Conservation (phyloP, 768 basidiomycete genomes). For the Naganishia onofrii region DNA sequence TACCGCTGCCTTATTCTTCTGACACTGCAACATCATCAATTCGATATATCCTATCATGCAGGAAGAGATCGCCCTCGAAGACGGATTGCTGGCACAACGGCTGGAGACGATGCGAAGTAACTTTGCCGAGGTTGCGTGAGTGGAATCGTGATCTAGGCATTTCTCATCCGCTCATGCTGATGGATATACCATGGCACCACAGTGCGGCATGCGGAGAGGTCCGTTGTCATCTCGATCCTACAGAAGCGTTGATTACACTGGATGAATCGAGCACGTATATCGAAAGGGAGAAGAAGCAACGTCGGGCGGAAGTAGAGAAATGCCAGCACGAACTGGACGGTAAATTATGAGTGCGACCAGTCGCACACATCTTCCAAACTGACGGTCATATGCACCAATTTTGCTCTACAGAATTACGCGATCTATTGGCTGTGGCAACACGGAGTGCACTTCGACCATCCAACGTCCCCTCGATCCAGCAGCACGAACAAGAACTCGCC, state of each 20-base stretch:
- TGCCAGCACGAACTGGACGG: constrained; percentile 19
- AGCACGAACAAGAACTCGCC: constrained; percentile 23
- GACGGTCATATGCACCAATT: neutral
- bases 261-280: constrained; percentile 20
- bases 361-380: too few species aligned
- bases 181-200: neutral
- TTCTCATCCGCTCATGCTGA: neutral
- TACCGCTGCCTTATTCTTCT: too few species aligned
- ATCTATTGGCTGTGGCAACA: constrained; percentile 9
- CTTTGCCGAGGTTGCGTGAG: constrained; percentile 19
- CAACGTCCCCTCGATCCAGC: constrained; percentile 19
- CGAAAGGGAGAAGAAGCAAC: constrained; percentile 18
- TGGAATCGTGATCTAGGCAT: neutral
- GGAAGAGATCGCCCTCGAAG: constrained; percentile 10
- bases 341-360: neutral
- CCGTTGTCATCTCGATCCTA: constrained; percentile 8
- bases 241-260: constrained; percentile 17
- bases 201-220: constrained; percentile 20
- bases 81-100: constrained; percentile 15
- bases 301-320: constrained; percentile 18
- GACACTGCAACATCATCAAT: too few species aligned
- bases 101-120: constrained; percentile 25
- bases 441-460: constrained; percentile 13
- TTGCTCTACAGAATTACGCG: neutral
- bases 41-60: neutral